Base-by-base conservation (phyloP, 2,329 filamentous ascomycete species). In the Ceratocystis albifundus region DNA sequence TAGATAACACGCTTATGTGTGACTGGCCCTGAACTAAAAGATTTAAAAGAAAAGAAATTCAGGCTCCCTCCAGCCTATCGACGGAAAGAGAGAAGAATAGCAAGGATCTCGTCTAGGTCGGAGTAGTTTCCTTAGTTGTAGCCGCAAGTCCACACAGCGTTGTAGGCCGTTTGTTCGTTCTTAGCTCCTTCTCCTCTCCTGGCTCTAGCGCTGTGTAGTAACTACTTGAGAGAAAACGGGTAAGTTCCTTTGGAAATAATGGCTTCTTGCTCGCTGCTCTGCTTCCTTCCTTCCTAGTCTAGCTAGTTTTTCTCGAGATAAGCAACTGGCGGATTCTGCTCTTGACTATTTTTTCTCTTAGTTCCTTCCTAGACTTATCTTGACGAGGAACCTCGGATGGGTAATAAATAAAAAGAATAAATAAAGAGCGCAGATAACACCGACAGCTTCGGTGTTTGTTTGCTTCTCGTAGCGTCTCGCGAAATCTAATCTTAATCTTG, bases 31-130 rank as follows among this genome's bases (percentile, higher is more conserved):
- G 10, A 41, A 50, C 46, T 10, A 59, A 59, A n/a, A n/a, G 4
- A n/a, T 15, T 30, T 32, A 22, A 30, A 4, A 30, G 17, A 17
- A 57, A 17, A 7, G 53, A 17, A 12, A 20, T 2, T 15, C 53
- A 59, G 53, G 53, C 32, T 36, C 53, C 53, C 28, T 59, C 53
- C 53, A 32, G 4, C 36, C 48, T 53, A 28, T 53, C 20, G 36
- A 41, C 36, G 36, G 36, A 53, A 53, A 12, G 36, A 53, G 28
- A 12, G 48, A 53, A 28, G n/a, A 28, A 59, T 59, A 59, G 53
- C 53, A 59, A 59, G 53, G 53, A 36, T 59, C 20, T 59, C 28
- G n/a, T 59, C 53, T 59, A 17, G 28, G 10, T n/a, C 53, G 53
- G 25, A 17, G 53, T 6, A 32, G 53, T 32, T 59, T n/a, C 25